phyloP scores from a whole-genome alignment of 2,329 filamentous ascomycete genomes.

The Colletotrichum magnum region DNA sequence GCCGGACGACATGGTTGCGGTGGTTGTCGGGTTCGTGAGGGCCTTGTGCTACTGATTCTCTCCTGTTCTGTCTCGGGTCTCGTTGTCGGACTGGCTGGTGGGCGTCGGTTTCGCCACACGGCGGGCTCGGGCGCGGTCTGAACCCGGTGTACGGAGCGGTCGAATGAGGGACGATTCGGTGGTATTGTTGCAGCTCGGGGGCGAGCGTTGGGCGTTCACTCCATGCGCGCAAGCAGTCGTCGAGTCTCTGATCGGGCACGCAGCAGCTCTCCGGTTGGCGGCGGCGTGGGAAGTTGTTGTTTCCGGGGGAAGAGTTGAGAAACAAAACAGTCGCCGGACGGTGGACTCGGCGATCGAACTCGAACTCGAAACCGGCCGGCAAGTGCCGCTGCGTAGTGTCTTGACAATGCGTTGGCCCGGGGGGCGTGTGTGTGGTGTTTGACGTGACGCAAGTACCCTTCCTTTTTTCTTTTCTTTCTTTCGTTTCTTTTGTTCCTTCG shows the following conservation, averaged over 20 bases:
- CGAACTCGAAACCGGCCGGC: slow-evolving; percentile 38
- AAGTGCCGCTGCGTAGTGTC: slow-evolving; percentile 34
- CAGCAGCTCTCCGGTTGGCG: slow-evolving; percentile 11
- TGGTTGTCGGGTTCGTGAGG: slow-evolving; percentile 1
- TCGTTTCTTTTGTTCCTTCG: background rate
- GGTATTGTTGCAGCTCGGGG: slow-evolving; percentile 12
- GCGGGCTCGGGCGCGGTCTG: slow-evolving; percentile 19
- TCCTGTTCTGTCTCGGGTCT: slow-evolving; percentile 5
- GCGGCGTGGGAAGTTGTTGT: slow-evolving; percentile 13
- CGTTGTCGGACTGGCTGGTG: slow-evolving; percentile 13
- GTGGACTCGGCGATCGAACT: slow-evolving; percentile 34
- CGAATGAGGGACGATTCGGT: slow-evolving; percentile 3
- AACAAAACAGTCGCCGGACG: slow-evolving; percentile 21
- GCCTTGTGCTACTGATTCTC: background rate
- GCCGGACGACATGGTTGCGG: slow-evolving; percentile 66
- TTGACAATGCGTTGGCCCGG: slow-evolving; percentile 29
- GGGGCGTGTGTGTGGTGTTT: background rate
- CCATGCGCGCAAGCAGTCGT: slow-evolving; percentile 35
- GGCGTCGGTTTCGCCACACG: slow-evolving; percentile 14
- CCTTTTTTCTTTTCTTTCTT: background rate
- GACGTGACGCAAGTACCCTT: background rate
- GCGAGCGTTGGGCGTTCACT: slow-evolving; percentile 34
- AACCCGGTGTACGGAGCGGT: slow-evolving; percentile 13
- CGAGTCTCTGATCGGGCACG: slow-evolving; percentile 23
- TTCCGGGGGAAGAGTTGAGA: background rate